phyloP scores from a whole-genome alignment of 257 asterid genomes.

The Solanum lignicaule region DNA sequence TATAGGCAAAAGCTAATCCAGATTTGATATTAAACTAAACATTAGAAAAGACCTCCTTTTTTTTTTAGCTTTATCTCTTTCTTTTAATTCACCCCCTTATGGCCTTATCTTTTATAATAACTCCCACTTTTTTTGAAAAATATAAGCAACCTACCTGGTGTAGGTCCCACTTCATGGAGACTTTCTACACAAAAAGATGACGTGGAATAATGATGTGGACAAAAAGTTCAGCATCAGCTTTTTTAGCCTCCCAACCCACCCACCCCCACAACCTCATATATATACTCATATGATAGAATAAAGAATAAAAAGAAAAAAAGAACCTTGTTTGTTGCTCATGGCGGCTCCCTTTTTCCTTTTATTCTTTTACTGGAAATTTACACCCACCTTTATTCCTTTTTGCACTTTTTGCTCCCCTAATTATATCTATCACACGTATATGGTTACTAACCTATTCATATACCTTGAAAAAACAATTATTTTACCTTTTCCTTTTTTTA shows the following conservation, averaged over 20 bases:
- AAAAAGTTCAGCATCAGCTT: conserved; percentile 57
- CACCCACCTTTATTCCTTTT: not conserved
- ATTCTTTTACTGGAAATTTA: not conserved
- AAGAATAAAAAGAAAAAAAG: not conserved
- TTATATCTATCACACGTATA: not conserved
- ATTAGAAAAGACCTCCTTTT: not conserved
- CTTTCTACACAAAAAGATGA: conserved; percentile 24
- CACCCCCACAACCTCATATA: not conserved
- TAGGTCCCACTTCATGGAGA: conserved; percentile 9
- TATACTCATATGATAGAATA: not conserved
- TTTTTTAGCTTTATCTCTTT: conserved; percentile 17
- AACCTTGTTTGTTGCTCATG: conserved; percentile 17
- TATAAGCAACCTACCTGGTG: conserved; percentile 37
- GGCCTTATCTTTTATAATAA: conserved; percentile 5
- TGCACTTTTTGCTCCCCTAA: conserved; percentile 12
- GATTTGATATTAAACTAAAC: not conserved
- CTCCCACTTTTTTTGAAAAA: conserved; percentile 33
- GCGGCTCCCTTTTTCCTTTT: conserved; percentile 31
- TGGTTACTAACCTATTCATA: not conserved
- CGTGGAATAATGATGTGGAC: conserved; percentile 33
- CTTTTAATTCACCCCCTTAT: conserved; percentile 1
- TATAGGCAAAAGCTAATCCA: not conserved
- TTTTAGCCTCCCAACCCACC: not conserved
- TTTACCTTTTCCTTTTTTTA: not conserved
- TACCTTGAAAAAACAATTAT: not conserved